Conservation (phyloP, 352 stramenopile genomes). For the Phytophthora meadii region DNA sequence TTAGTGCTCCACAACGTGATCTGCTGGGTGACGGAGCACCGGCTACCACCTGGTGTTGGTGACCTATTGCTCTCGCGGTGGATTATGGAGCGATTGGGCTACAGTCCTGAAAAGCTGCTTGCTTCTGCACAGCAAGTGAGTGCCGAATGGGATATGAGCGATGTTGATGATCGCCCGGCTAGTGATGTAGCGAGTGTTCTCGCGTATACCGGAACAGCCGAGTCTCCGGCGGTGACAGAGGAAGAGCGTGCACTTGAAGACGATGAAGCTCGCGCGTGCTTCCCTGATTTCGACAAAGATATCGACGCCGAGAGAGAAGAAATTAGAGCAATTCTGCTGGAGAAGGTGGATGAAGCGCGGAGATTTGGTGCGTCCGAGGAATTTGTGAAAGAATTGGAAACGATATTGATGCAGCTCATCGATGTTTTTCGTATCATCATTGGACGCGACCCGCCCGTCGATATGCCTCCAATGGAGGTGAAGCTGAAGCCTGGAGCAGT, state of each 20-base stretch:
- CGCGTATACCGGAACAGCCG: not conserved
- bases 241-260: slow-evolving; percentile 7
- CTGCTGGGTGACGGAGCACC: too few relatives aligned
- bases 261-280: slow-evolving; percentile 13
- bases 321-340: slow-evolving; percentile 11
- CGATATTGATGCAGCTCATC: too few relatives aligned
- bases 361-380: not conserved
- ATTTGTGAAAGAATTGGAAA: not conserved
- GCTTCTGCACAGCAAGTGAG: too few relatives aligned
- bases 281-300: slow-evolving; percentile 1
- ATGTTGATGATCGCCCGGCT: not conserved
- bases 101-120: too few relatives aligned
- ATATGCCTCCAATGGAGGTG: too few relatives aligned
- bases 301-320: not conserved
- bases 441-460: too few relatives aligned
- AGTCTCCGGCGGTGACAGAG: not conserved
- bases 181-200: slow-evolving; percentile 1
- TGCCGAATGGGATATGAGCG: too few relatives aligned
- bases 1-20: not conserved
- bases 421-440: too few relatives aligned
- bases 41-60: too few relatives aligned
- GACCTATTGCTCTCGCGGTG: too few relatives aligned
- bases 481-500: too few relatives aligned
- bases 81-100: too few relatives aligned
- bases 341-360: slow-evolving; percentile 6